Conservation (phyloP, 768 basidiomycete genomes). For the Dendrothele bispora region DNA sequence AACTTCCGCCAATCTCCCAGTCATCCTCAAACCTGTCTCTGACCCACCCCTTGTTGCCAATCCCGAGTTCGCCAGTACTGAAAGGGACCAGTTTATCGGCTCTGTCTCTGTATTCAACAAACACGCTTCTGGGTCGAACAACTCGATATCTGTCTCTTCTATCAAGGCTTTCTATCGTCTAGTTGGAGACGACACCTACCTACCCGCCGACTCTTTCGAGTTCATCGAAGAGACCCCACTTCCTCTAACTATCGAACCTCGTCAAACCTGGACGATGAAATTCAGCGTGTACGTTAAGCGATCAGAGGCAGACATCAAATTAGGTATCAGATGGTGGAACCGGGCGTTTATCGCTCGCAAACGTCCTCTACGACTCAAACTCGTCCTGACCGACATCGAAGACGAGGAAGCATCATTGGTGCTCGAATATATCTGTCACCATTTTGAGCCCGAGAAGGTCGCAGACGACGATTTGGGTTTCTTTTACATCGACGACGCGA, state of each 20-base stretch:
- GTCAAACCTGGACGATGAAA: constrained; percentile 30
- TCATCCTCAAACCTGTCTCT: constrained; percentile 33
- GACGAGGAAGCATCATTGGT: constrained; percentile 39
- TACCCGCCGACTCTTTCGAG: constrained; percentile 27
- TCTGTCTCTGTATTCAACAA: constrained; percentile 39
- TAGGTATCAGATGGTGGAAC: constrained; percentile 31
- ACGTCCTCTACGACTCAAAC: constrained; percentile 35
- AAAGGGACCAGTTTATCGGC: constrained; percentile 31
- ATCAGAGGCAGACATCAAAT: constrained; percentile 31
- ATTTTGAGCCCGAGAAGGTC: constrained; percentile 28
- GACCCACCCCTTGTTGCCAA: constrained; percentile 38
- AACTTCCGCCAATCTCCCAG: constrained; percentile 26
- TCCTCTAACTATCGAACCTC: constrained; percentile 36
- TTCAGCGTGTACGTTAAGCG: constrained; percentile 32
- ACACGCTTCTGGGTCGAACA: constrained; percentile 27
- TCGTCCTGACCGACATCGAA: constrained; percentile 35
- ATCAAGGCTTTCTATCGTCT: constrained; percentile 33
- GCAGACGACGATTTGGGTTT: constrained; percentile 27
- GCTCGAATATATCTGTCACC: constrained; percentile 30
- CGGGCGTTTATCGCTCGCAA: constrained; percentile 32
- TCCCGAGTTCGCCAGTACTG: constrained; percentile 20
- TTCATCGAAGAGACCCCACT: constrained; percentile 21
- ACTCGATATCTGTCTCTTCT: constrained; percentile 33
- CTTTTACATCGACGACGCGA: constrained; percentile 36
- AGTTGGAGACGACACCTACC: constrained; percentile 33